Base-by-base conservation (phyloP, 2,329 filamentous ascomycete genomes). In the Ophiobolus disseminans region DNA sequence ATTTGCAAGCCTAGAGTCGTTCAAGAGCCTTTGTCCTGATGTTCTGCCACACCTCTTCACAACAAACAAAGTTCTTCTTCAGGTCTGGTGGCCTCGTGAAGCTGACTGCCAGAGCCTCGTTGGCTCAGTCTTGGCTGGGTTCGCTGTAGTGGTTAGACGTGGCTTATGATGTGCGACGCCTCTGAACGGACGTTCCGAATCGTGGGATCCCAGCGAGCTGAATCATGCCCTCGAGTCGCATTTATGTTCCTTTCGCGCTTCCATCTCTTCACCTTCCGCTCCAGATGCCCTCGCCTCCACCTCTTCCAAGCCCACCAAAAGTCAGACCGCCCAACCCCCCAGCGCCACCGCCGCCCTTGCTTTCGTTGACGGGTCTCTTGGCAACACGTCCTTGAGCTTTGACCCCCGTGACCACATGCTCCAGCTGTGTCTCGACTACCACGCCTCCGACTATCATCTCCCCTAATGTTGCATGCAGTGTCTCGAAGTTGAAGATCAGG, bases 401-500 rank as follows among this genome's bases (percentile, higher is more conserved):
- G 4, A 97, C 93, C 1, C 90, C 92, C 25, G 90, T 83, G 4
- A 97, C 89, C 45, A 97, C 94, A 72, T 87, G 87, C 48, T 96
- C 91, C 53, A 96, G 76, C 63, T 88, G 90, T 23, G 93, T 97
- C 78, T 97, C 93, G 19, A 97, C 86, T 13, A 97, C 93, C 11
- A 97, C 91, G 1, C 93, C 93, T 11, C 93, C 93, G 13, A 96
- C 90, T 47, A 97, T 89, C 90, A 97, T 96, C 80, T 97, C 93
- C 48, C 86, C 87, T 8, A 97, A 78, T 13, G 91, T 86, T 7
- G 93, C 89, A 78, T 99, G 94, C 65, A 99, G 80, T 13, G 91
- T 95, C 81, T 99, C 94, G 65, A 96, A 99, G 72, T 97, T 97
- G 79, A 99, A 99, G 73, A 99, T 99, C 62, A 99, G 82, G 74